phyloP scores from a whole-genome alignment of 1,284 basidiomycete genomes.

The Ustilago cynodontis region DNA sequence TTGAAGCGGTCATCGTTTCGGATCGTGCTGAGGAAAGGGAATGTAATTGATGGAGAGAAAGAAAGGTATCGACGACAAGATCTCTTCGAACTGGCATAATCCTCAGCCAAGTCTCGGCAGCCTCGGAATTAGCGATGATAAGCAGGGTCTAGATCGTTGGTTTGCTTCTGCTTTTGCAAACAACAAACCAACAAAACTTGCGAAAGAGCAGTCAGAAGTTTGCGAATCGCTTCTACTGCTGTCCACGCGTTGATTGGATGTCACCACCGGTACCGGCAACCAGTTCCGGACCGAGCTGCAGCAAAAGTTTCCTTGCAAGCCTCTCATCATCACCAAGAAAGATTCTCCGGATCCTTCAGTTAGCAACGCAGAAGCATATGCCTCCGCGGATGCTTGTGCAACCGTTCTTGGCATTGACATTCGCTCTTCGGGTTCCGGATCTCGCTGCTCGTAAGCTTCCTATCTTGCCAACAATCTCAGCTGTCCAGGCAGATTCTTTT shows the following conservation, averaged over 20 bases:
- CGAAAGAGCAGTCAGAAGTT: neutral
- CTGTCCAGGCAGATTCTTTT: neutral
- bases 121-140: neutral
- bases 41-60: neutral
- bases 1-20: constrained; percentile 16
- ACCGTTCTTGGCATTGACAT: neutral
- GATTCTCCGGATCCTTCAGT: no score
- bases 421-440: neutral
- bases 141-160: neutral
- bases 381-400: no score
- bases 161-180: neutral
- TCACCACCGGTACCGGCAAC: constrained; percentile 9
- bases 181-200: neutral
- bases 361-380: no score
- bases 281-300: constrained; percentile 13
- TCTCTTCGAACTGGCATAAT: neutral
- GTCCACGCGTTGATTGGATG: neutral
- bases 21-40: neutral
- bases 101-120: neutral
- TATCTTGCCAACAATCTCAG: neutral
- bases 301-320: neutral
- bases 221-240: neutral
- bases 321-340: neutral
- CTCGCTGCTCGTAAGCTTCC: neutral
- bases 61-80: neutral